Percentiles rank a stretch among this genome's conserved stretches.
Evolutionary conservation across 75 land plant genomes (phyloP).

Genomic region (Azolla pinnata): DNA sequence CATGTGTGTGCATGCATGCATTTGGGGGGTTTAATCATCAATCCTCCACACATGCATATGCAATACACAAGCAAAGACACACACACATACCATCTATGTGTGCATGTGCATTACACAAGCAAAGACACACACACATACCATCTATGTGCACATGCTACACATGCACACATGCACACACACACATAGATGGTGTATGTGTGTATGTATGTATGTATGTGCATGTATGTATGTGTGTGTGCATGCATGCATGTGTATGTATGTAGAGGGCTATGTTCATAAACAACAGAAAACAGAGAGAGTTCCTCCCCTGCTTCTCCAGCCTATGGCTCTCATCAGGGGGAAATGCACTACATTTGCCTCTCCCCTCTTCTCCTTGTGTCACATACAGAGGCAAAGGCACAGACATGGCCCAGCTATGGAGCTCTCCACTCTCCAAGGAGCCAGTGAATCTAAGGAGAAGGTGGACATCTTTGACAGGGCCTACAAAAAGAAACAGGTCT

Average conservation of each 20-base stretch:
- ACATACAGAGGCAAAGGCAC: neutral
- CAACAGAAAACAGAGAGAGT: too few relatives aligned
- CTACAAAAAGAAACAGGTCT: conserved; percentile 33
- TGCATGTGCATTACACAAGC: too few relatives aligned
- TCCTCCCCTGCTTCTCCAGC: neutral
- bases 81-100: neutral
- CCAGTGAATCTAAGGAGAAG: conserved; percentile 1
- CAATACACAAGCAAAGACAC: neutral
- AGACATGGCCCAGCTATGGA: neutral
- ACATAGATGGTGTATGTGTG: too few relatives aligned
- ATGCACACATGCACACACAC: neutral
- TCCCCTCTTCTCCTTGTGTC: neutral
- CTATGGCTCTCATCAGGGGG: neutral
- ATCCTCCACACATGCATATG: too few relatives aligned
- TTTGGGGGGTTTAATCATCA: neutral
- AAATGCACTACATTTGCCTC: neutral
- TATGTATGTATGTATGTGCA: neutral
- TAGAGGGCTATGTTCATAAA: too few relatives aligned
- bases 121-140: too few relatives aligned
- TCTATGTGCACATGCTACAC: too few relatives aligned
- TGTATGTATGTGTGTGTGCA: conserved; percentile 1
- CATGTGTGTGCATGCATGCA: neutral
- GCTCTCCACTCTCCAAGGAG: neutral
- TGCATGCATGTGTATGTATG: neutral
- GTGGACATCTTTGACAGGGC: conserved; percentile 31